A percentile compares a stretch with the other conserved stretches of the same genome.
Evolutionary conservation across 371 early-diverging fungal species (phyloP).

Genomic region (Cladochytrium tenue): DNA sequence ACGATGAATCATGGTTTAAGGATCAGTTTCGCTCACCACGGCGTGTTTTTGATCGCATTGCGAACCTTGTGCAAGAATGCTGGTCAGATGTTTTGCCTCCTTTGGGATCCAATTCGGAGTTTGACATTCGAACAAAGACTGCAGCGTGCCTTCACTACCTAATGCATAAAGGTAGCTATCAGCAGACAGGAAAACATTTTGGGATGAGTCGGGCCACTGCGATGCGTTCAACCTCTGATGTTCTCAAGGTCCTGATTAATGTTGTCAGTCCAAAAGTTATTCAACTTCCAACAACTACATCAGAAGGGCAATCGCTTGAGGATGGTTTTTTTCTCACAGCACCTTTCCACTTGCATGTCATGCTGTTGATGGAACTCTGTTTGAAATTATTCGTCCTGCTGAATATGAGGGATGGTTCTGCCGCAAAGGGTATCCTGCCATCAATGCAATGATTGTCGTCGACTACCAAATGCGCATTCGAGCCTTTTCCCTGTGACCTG

Average conservation of each 20-base stretch:
- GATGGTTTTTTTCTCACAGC: not conserved
- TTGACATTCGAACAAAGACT: not conserved
- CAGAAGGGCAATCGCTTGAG: slow-evolving; percentile 6
- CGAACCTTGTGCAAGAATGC: not conserved
- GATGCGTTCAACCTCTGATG: not conserved
- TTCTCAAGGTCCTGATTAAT: not conserved
- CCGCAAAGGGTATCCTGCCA: slow-evolving; percentile 15
- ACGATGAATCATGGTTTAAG: not conserved
- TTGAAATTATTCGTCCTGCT: slow-evolving; percentile 8
- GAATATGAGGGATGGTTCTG: slow-evolving; percentile 20
- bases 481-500: slow-evolving; percentile 2
- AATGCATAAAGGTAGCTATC: slow-evolving; percentile 6
- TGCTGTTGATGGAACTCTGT: slow-evolving; percentile 18
- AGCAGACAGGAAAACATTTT: slow-evolving; percentile 1
- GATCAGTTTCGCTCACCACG: not conserved
- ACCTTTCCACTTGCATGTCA: slow-evolving; percentile 11
- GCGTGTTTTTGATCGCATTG: not conserved
- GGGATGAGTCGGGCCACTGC: slow-evolving; percentile 16
- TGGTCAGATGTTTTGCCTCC: not conserved
- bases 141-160: slow-evolving; percentile 14
- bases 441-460: slow-evolving; percentile 19
- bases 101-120: not conserved
- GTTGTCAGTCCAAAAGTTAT: not conserved
- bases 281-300: not conserved
- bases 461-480: slow-evolving; percentile 14